phyloP scores from a whole-genome alignment of 1,139 yeast genomes.

The Geotrichum bryndzae region DNA sequence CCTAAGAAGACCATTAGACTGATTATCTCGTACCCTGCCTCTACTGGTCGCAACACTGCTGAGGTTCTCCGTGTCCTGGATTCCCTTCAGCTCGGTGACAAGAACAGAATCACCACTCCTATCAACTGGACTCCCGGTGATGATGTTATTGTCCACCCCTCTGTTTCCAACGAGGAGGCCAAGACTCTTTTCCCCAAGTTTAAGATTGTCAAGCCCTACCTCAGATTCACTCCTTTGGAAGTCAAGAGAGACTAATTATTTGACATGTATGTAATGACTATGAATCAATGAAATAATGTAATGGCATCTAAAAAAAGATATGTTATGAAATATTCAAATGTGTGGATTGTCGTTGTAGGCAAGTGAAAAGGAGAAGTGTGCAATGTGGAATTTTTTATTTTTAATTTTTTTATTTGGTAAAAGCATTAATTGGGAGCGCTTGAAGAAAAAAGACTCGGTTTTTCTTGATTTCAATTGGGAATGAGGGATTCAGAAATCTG shows the following conservation, averaged over 20 bases:
- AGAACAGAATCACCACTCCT: conserved; percentile 69
- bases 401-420: neutral
- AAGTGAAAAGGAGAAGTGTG: neutral
- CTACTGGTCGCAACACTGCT: conserved; percentile 84
- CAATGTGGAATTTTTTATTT: neutral
- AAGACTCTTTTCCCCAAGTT: conserved; percentile 67
- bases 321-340: neutral
- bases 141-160: conserved; percentile 77
- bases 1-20: conserved; percentile 70
- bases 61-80: conserved; percentile 78
- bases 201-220: conserved; percentile 72
- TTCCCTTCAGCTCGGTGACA: conserved; percentile 71
- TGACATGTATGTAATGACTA: neutral
- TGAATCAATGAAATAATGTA: neutral
- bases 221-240: conserved; percentile 49
- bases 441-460: too few species aligned
- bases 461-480: too few species aligned
- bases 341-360: too few species aligned
- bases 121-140: conserved; percentile 85
- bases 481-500: too few species aligned
- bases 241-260: conserved; percentile 1
- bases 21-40: conserved; percentile 73
- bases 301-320: neutral
- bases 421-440: neutral
- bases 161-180: conserved; percentile 66